Conservation (phyloP, 495 filamentous ascomycete genomes). For the Neohortaea acidophila region DNA sequence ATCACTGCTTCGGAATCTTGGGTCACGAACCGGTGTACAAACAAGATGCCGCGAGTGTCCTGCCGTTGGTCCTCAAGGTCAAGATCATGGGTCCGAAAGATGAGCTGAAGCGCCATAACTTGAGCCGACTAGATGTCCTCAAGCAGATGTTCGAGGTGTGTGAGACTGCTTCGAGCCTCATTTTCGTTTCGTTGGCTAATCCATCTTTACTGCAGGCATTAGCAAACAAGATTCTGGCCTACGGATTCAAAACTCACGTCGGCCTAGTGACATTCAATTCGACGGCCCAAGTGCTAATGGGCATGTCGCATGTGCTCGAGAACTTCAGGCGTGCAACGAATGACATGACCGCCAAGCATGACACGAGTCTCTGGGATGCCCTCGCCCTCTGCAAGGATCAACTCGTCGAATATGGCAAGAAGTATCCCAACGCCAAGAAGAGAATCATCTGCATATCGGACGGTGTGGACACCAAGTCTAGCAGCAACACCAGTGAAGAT, state of each 20-base stretch:
- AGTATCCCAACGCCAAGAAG: constrained; percentile 21
- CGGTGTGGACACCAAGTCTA: constrained; percentile 22
- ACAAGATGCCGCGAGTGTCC: neutral
- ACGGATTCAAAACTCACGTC: constrained; percentile 21
- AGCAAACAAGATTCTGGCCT: constrained; percentile 22
- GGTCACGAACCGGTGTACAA: constrained; percentile 8
- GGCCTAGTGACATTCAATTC: constrained; percentile 21
- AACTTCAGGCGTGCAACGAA: constrained; percentile 20
- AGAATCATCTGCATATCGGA: constrained; percentile 24
- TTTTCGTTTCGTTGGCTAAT: neutral
- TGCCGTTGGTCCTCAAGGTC: constrained; percentile 16
- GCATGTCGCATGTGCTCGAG: constrained; percentile 20
- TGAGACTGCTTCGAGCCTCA: no score
- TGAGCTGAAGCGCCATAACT: neutral
- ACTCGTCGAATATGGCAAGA: constrained; percentile 16
- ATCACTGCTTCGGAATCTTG: constrained; percentile 2
- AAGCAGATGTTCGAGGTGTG: constrained; percentile 26
- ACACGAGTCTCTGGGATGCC: constrained; percentile 23
- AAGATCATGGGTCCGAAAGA: neutral
- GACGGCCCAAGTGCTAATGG: constrained; percentile 11
- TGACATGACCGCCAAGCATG: constrained; percentile 16
- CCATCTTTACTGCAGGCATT: constrained; percentile 1
- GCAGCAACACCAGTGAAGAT: constrained; percentile 1
- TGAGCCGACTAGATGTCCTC: constrained; percentile 21
- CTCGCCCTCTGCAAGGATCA: constrained; percentile 19